These are phyloP conservation scores for Centella asiatica DNA, from an alignment of 129 eudicot species.

Conservation along the genomic window DNA sequence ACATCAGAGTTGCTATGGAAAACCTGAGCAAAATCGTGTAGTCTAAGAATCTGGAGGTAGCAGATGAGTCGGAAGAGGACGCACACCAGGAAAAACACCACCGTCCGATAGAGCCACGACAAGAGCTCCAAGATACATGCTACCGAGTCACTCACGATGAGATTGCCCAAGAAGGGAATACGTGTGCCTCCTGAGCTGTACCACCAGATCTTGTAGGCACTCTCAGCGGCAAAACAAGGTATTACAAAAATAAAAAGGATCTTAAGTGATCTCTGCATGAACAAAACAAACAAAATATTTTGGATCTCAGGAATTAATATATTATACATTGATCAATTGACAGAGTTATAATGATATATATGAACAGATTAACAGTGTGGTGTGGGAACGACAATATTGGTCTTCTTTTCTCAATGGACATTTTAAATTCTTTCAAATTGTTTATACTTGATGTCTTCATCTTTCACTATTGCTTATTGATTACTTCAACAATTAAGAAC, in stretches of 20 bases:
- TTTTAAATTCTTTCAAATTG: too few relatives aligned
- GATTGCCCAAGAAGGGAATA: constrained; percentile 71
- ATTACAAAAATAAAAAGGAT: constrained; percentile 54
- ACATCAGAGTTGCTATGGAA: constrained; percentile 65
- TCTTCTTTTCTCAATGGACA: too few relatives aligned
- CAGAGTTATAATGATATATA: too few relatives aligned
- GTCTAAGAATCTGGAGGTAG: constrained; percentile 80
- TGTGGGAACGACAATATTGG: too few relatives aligned
- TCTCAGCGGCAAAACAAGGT: constrained; percentile 77
- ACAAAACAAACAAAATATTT: neutral
- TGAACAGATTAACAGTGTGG: too few relatives aligned
- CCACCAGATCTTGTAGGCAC: constrained; percentile 92
- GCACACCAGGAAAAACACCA: constrained; percentile 82
- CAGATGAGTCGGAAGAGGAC: constrained; percentile 83
- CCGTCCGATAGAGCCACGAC: constrained; percentile 80
- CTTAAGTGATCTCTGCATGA: constrained; percentile 68
- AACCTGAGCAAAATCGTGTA: constrained; percentile 74
- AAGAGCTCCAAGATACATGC: constrained; percentile 66
- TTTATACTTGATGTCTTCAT: too few relatives aligned
- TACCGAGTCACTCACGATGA: constrained; percentile 50
- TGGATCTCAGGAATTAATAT: neutral
- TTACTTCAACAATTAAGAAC: too few relatives aligned
- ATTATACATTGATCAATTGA: too few relatives aligned
- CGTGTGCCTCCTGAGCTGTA: constrained; percentile 72
- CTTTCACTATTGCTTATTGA: too few relatives aligned